Evolutionary conservation across 352 stramenopile species (phyloP).

Genomic region (Salisapilia sapeloensis): DNA sequence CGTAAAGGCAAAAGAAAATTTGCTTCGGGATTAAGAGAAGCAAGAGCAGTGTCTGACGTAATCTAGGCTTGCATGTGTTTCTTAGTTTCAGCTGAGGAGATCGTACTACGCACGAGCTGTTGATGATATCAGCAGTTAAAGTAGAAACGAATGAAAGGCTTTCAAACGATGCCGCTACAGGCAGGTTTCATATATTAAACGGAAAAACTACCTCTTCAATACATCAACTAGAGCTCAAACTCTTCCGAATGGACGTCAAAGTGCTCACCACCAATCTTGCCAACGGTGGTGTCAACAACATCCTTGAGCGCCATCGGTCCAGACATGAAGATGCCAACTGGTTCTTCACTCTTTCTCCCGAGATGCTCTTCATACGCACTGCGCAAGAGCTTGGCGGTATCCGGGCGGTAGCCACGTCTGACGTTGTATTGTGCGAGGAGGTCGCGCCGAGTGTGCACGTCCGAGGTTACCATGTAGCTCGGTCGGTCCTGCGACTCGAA

Average conservation of each 20-base stretch:
- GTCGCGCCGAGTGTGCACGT: constrained; percentile 11
- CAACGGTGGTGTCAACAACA: constrained; percentile 1
- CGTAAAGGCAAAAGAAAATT: no score
- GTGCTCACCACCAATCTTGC: constrained; percentile 1
- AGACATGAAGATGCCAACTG: constrained; percentile 22
- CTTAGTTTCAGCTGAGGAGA: no score
- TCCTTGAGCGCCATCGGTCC: constrained; percentile 15
- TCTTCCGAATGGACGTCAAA: constrained; percentile 13
- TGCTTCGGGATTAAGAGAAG: no score
- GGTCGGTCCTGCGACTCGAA: background rate
- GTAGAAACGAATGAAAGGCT: no score
- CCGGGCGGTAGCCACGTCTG: constrained; percentile 7
- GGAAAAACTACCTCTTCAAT: no score
- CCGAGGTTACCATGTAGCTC: background rate
- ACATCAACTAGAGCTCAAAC: constrained; percentile 9
- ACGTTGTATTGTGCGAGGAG: constrained; percentile 12
- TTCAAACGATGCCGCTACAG: no score
- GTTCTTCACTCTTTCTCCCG: background rate
- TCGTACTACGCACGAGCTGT: no score
- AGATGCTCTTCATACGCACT: constrained; percentile 8
- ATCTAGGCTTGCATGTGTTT: no score
- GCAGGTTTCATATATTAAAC: no score
- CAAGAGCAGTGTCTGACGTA: no score
- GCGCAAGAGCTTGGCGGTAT: constrained; percentile 12
- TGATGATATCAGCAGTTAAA: no score